Base-by-base conservation (phyloP, 495 filamentous ascomycete genomes). In the Glonium stellatum region DNA sequence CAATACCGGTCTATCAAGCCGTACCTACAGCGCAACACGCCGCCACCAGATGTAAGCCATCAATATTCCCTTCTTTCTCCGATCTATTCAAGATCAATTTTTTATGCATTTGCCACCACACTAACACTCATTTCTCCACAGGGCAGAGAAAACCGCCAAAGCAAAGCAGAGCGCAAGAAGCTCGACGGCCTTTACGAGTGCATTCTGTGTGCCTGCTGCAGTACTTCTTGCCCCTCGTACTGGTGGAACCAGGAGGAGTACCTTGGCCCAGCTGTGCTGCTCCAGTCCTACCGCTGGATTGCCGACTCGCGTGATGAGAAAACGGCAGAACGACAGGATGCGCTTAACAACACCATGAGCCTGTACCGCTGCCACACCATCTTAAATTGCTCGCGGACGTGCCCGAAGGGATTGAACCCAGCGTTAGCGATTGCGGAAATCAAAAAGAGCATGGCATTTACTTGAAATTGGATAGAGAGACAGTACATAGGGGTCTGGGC, bases 1-100 rank as follows among this genome's bases (percentile, higher is more conserved):
- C 93, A 98, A 82, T 98, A 98, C 85, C 96, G 96, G 78, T 96
- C 92, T 22, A 96, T 98, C 79, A 95, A 98, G 83, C 93, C 93
- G 6, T 98, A 96, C 72, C 87, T 98, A 36, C 93, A 96, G 77
- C 81, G 89, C 63, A 84, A 90, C 61, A 91, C 87, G 35, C 83
- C 85, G 41, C 75, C 87, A 15, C 80, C 82, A 39, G 86, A 93
- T 69, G 89, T 90, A 80, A 72, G 85, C 25, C 44, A 15, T n/a
- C 50, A 4, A 23, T 1, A 25, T 25, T 51, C 25, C 5, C 19
- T 41, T 41, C 19, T 15, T 21, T 37, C 53, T 19, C 11, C 57
- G 27, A 35, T n/a, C 37, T 23, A 9, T 41, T 36, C 4, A 11
- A 36, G 23, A 27, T 54, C 49, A 46, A 41, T 56, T 41, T 34